Evolutionary conservation across 768 basidiomycete genomes (phyloP).

Genomic region (Pulveroboletus sp.): DNA sequence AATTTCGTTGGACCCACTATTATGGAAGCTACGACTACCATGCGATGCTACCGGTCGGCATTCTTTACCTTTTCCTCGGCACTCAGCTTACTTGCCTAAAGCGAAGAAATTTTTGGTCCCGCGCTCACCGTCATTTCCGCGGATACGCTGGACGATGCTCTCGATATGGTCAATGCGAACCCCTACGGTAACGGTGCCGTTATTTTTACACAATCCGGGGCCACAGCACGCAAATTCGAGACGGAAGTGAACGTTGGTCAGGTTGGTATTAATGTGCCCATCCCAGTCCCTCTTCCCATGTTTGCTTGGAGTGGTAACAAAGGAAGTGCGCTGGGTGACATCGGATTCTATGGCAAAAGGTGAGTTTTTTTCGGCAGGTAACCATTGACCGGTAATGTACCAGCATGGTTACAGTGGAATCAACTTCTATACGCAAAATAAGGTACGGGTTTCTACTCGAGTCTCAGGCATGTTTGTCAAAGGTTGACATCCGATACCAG

Average conservation of each 20-base stretch:
- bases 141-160: slow-evolving; percentile 84
- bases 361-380: slow-evolving; percentile 24
- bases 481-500: slow-evolving; percentile 37
- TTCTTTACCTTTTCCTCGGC: slow-evolving; percentile 3
- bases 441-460: slow-evolving; percentile 50
- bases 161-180: slow-evolving; percentile 86
- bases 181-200: slow-evolving; percentile 91
- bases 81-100: slow-evolving; percentile 25
- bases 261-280: slow-evolving; percentile 90
- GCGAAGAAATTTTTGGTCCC: slow-evolving; percentile 95
- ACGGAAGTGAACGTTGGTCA: slow-evolving; percentile 83
- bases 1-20: slow-evolving; percentile 96
- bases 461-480: not conserved
- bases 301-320: slow-evolving; percentile 98
- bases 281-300: slow-evolving; percentile 91
- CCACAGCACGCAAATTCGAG: slow-evolving; percentile 93
- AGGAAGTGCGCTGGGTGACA: slow-evolving; percentile 78
- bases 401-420: slow-evolving; percentile 56
- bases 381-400: not conserved
- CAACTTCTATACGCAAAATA: slow-evolving; percentile 95
- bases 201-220: slow-evolving; percentile 94
- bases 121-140: slow-evolving; percentile 75
- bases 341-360: slow-evolving; percentile 90
- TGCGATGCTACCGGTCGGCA: slow-evolving; percentile 82
- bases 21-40: slow-evolving; percentile 73